Percentiles rank a stretch among this genome's conserved stretches.
Evolutionary conservation across 2,329 filamentous ascomycete genomes (phyloP).

Genomic region (Mycosphaerella arachidis): DNA sequence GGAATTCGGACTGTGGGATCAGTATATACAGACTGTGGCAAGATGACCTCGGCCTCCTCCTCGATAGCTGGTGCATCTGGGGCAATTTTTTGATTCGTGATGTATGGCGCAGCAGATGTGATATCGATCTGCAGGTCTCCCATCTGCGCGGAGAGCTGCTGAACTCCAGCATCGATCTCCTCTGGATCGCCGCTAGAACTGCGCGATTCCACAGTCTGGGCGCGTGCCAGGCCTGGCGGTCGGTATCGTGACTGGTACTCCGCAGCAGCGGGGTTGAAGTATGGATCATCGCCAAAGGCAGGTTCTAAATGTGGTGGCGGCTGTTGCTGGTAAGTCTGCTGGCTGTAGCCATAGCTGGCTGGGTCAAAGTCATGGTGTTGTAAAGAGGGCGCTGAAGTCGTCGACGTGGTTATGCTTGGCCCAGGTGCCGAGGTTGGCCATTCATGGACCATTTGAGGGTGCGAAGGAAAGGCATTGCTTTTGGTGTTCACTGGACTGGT

Average conservation of each 20-base stretch:
- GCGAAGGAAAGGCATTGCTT: constrained; percentile 8
- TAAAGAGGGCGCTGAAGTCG: constrained; percentile 16
- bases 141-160: constrained; percentile 55
- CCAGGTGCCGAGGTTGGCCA: constrained; percentile 12
- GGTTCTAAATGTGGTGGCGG: constrained; percentile 10
- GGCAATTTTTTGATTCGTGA: constrained; percentile 60
- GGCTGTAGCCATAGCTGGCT: constrained; percentile 8
- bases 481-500: constrained; percentile 12
- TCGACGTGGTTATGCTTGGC: constrained; percentile 4
- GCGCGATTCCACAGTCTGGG: constrained; percentile 25
- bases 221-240: constrained; percentile 18
- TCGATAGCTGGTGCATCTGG: constrained; percentile 61
- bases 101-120: constrained; percentile 80
- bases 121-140: constrained; percentile 85
- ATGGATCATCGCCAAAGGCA: constrained; percentile 12
- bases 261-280: constrained; percentile 10
- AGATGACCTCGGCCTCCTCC: constrained; percentile 60
- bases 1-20: constrained; percentile 82
- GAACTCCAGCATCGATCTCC: constrained; percentile 30
- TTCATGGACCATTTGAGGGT: constrained; percentile 19
- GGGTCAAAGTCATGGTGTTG: constrained; percentile 16
- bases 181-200: constrained; percentile 30
- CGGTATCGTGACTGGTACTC: constrained; percentile 19
- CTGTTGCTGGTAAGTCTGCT: constrained; percentile 15
- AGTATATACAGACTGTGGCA: constrained; percentile 65